Evolutionary conservation across 306 rosid genomes (phyloP), one percentile per base, ranked within the genome.

Genomic region (Abrus pulchellus): DNA sequence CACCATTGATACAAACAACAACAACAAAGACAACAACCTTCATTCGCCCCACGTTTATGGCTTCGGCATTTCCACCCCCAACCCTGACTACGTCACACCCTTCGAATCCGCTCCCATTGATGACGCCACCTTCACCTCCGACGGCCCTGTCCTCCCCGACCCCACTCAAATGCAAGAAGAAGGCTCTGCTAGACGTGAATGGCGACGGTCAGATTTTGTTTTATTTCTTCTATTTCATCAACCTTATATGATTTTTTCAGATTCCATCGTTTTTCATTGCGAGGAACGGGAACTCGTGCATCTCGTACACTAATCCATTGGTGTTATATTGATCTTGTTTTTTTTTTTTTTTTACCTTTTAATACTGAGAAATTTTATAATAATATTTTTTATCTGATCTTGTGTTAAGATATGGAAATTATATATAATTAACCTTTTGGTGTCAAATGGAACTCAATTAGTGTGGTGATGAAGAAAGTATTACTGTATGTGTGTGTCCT

Each of bases 121-220:
- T 38, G 89, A 79, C 0, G 85, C 43, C 2, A 34, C 83, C 53
- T 93, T 93, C 67, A 52, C 54, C 53, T 85, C 94, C 0, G 85
- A 78, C 0, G 96, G 89, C 0, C 97, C 97, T 1, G 8, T 92
- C 29, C 90, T 94, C 43, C 97, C 97, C 1, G 90, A 91, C 12
- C 97, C 85, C 0, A 72, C 74, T 55, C 89, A 77, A 40, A 94
- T 94, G 97, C 89, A 79, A 7, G 98, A 94, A 88, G 98, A 94
- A 85, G 89, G 95, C 41, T 56, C 9, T 68, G 93, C 92, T 1
- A 81, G 92, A 66, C 94, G 94, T n/a, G 98, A 92, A 78, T 92
- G 98, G 98, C 88, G 98, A 49, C 91, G 94, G 98, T 94, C 41
- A 72, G 88, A 84, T 83, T 64, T 69, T 30, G 43, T 62, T 49